Conservation (phyloP, 805 yeast species). For the Candida gorgasii region DNA sequence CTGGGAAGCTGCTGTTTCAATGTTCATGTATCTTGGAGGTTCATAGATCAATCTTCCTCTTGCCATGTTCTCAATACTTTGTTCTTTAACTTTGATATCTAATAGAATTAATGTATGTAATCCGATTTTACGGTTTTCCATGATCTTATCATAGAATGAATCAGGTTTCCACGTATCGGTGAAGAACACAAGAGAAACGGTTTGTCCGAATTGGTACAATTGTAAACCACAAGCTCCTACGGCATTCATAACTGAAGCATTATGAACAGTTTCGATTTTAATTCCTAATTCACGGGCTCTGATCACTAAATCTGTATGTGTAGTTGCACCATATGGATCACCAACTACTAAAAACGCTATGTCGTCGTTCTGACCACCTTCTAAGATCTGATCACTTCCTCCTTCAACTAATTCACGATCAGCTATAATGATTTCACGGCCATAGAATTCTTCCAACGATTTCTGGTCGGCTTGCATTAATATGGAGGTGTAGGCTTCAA, state of each 20-base stretch:
- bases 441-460: conserved; percentile 80
- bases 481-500: conserved; percentile 94
- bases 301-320: conserved; percentile 91
- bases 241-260: conserved; percentile 97
- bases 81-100: conserved; percentile 96
- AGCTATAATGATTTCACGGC: conserved; percentile 80
- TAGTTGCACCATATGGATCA: conserved; percentile 97
- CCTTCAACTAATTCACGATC: conserved; percentile 93
- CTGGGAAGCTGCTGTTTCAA: conserved; percentile 86
- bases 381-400: conserved; percentile 81
- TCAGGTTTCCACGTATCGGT: conserved; percentile 97
- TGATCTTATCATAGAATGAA: conserved; percentile 83
- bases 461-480: conserved; percentile 86
- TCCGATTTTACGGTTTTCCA: conserved; percentile 89
- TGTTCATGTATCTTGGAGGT: conserved; percentile 96
- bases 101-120: conserved; percentile 84
- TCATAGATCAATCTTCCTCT: conserved; percentile 90
- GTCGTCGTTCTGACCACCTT: conserved; percentile 75
- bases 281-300: conserved; percentile 87
- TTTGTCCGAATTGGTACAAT: conserved; percentile 92
- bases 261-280: conserved; percentile 80
- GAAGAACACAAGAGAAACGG: conserved; percentile 94
- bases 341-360: conserved; percentile 96
- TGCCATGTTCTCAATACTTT: conserved; percentile 90
- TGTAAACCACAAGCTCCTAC: conserved; percentile 98